Evolutionary conservation across 2,329 filamentous ascomycete species (phyloP), one percentile per base, ranked within the genome.

Genomic region (Coleophoma cylindrospora): DNA sequence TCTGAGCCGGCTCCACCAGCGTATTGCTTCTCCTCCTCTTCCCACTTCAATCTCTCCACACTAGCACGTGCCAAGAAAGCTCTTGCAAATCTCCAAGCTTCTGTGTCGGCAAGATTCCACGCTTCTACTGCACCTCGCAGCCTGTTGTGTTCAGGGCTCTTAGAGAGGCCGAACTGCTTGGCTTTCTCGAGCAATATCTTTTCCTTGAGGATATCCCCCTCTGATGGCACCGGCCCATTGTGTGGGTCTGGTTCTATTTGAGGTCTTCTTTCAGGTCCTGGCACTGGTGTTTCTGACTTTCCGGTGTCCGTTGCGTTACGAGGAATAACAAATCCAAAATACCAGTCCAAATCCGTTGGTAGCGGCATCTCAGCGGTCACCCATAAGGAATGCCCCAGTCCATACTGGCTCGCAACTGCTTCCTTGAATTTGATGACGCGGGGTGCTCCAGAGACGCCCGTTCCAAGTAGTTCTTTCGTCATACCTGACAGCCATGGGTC

Each of bases 261-360:
- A 50, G 77, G 76, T 50, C 76, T 71, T 41, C 76, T 73, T 60
- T 84, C 77, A 2, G 80, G 77, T 2, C 78, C 76, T 0, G 80
- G 77, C 6, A 80, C 75, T 0, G 81, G 79, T 1, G 80, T 78
- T 57, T 77, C 72, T 13, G 77, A 79, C 54, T 78, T 77, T 43
- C 75, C 77, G 27, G 75, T 72, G 38, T 75, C 68, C 4, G 77
- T 73, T 11, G 72, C 70, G 17, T 74, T 69, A 43, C 76, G 74
- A 2, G 91, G 89, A 10, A 96, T 76, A 13, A 76, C 74, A 68
- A 97, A 97, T 48, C 92, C 94, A 64, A 97, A 89, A 58, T 86
- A 80, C 90, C 91, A 97, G 63, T 92, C 86, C 2, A 96, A 73
- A 56, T 94, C 87, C n/a, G 78, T 67, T 1, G 71, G 66, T 6